Evolutionary conservation across 805 yeast genomes (phyloP).

Genomic region (Crinitomyces ghanaensis): DNA sequence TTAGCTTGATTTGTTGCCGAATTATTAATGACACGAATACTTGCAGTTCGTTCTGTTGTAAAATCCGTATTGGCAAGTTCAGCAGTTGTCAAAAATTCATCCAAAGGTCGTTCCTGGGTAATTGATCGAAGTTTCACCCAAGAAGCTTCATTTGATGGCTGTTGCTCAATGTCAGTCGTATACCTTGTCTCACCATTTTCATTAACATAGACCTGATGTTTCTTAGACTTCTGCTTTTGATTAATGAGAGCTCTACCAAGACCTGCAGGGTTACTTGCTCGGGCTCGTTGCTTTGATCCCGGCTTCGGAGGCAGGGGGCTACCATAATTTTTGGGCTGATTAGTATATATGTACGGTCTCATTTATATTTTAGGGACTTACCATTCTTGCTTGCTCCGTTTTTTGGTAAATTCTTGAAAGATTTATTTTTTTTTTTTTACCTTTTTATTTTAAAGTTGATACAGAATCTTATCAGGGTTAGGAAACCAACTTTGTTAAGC

Average conservation of each 20-base stretch:
- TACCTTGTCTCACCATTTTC: slow-evolving; percentile 81
- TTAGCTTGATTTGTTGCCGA: slow-evolving; percentile 28
- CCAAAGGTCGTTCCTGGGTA: slow-evolving; percentile 87
- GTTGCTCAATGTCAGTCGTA: slow-evolving; percentile 49
- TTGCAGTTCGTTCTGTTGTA: slow-evolving; percentile 77
- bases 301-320: slow-evolving; percentile 90
- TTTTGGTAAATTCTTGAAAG: background rate
- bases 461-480: too few relatives aligned
- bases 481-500: too few relatives aligned
- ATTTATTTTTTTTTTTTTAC: too few relatives aligned
- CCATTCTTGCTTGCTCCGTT: slow-evolving; percentile 1
- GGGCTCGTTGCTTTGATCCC: slow-evolving; percentile 59
- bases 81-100: slow-evolving; percentile 91
- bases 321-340: slow-evolving; percentile 8
- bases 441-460: too few relatives aligned
- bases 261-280: slow-evolving; percentile 52
- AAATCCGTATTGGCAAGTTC: slow-evolving; percentile 94
- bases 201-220: slow-evolving; percentile 27
- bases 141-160: slow-evolving; percentile 54
- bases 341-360: slow-evolving; percentile 2
- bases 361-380: slow-evolving; percentile 2
- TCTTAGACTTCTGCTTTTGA: slow-evolving; percentile 47
- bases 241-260: slow-evolving; percentile 75
- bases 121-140: slow-evolving; percentile 91
- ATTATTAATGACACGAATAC: slow-evolving; percentile 72